Evolutionary conservation across 1,284 basidiomycete species (phyloP), one percentile per base, ranked within the genome.

Genomic region (Cutaneotrichosporon cyanovorans): DNA sequence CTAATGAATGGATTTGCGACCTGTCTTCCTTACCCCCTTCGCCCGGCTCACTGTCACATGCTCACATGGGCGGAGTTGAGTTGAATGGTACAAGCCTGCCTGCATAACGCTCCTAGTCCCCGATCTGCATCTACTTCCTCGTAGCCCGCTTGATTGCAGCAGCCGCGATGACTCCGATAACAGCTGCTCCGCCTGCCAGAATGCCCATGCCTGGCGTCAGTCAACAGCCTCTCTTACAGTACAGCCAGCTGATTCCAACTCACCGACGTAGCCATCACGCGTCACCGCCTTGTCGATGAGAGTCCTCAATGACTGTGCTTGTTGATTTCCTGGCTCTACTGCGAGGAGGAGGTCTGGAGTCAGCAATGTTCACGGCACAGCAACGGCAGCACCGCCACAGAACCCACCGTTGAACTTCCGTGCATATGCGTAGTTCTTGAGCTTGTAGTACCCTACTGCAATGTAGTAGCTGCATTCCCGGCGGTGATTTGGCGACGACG

Each of bases 401-500:
- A 23, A 65, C 83, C 53, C 43, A 95, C 91, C 83, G 68, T 96
- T 97, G 72, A 97, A 98, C 53, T 81, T 83, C 71, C 80, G 84
- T 2, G 92, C 90, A 67, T 97, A 89, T 32, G 87, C 85, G 66
- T 86, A 97, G 70, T 97, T 93, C 28, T 84, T 83, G 79, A 97
- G 84, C 77, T 98, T 98, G 74, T 90, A 97, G 72, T 98, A 85
- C 0, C 95, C 95, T 11, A 98, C 77, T 1, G 90, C 88, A 40
- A 99, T 83, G 73, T 97, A 99, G 69, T 97, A 99, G 31, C 97
- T 74, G 65, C 95, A 98, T 73, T 99, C 95, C 69, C 95, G 76
- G 55, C 95, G 78, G 56, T 95, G 80, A 28, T 81, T 73, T 10
- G 93, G 84, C 54, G 96, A 92, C 2, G 82, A 78, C 44, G 89